phyloP scores from a whole-genome alignment of 768 basidiomycete species.

The Podaxis pistillaris region DNA sequence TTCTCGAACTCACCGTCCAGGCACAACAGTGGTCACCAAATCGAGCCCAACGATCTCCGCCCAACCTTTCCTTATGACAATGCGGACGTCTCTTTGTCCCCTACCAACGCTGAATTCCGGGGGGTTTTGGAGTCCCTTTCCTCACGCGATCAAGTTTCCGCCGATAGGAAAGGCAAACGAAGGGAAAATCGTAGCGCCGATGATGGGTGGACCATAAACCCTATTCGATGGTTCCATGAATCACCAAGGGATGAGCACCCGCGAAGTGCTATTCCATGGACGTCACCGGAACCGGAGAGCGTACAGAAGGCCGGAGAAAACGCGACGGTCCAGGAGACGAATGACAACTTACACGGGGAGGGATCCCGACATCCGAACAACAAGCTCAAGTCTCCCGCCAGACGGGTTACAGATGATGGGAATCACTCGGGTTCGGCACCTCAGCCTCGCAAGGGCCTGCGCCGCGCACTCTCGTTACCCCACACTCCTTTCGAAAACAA shows the following conservation, averaged over 20 bases:
- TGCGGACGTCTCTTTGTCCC: conserved; percentile 32
- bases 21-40: conserved; percentile 11
- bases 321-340: background rate
- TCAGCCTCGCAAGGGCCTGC: conserved; percentile 20
- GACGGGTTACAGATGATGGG: background rate
- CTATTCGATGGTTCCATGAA: conserved; percentile 53
- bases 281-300: conserved; percentile 12
- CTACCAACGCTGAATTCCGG: conserved; percentile 50
- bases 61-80: conserved; percentile 31
- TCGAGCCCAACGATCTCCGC: conserved; percentile 23
- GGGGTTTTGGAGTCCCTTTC: conserved; percentile 53
- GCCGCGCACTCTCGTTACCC: conserved; percentile 35
- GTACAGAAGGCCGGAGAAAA: background rate
- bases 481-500: conserved; percentile 21
- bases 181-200: conserved; percentile 47
- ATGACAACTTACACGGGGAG: background rate
- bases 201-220: conserved; percentile 45
- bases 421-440: conserved; percentile 8
- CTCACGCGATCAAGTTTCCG: conserved; percentile 31
- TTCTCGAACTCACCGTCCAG: conserved; percentile 39
- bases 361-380: background rate
- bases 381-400: background rate
- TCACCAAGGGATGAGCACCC: conserved; percentile 47
- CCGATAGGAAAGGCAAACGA: conserved; percentile 55
- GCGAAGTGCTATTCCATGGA: conserved; percentile 30